Evolutionary conservation across 1,139 yeast genomes (phyloP).

Genomic region (Geotrichum phurueaensis): DNA sequence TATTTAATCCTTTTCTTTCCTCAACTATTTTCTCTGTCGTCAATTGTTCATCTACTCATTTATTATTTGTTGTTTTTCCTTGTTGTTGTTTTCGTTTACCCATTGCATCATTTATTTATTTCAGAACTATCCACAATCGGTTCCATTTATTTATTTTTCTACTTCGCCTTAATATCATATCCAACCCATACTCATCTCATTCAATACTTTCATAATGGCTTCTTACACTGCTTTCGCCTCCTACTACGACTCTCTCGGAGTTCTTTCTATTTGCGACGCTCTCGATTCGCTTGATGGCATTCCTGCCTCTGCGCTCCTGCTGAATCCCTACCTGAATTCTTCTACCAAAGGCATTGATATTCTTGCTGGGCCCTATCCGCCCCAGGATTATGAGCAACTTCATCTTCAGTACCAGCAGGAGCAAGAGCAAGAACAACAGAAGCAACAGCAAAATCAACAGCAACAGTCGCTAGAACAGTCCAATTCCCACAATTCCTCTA

Average conservation of each 20-base stretch:
- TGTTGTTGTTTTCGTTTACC: not conserved
- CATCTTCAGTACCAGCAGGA: constrained; percentile 15
- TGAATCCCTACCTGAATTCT: not conserved
- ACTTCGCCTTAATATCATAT: not conserved
- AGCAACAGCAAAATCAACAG: not conserved
- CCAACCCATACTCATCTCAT: not conserved
- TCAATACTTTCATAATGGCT: not conserved
- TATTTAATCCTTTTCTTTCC: not conserved
- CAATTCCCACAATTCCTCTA: not conserved
- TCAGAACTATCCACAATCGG: not conserved
- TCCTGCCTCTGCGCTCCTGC: not conserved
- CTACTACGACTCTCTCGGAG: constrained; percentile 38
- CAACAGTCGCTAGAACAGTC: not conserved
- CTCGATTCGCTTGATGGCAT: constrained; percentile 36
- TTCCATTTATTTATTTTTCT: not conserved
- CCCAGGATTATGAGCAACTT: not conserved
- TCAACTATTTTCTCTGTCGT: not conserved
- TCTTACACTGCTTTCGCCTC: constrained; percentile 21
- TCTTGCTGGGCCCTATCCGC: not conserved
- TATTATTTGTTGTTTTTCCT: not conserved
- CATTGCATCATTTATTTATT: not conserved
- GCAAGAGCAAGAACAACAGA: constrained; percentile 16
- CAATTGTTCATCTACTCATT: not conserved
- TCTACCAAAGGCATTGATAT: not conserved
- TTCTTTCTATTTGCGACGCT: constrained; percentile 39